Conservation (phyloP, 2,329 filamentous ascomycete genomes). For the Camillea tinctor region DNA sequence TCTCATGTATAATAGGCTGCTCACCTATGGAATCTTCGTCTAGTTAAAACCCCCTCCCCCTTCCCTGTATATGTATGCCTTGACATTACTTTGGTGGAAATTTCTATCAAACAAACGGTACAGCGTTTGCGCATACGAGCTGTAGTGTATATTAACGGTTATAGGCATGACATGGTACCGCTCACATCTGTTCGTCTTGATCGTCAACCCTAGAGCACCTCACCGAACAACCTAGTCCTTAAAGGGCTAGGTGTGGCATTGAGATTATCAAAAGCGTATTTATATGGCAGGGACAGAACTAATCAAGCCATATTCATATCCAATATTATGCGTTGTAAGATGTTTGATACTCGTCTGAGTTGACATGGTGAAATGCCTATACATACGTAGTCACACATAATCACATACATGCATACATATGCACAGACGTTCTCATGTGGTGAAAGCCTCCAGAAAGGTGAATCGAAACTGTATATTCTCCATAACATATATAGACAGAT, state of each 20-base stretch:
- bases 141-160: not conserved
- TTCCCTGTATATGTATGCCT: not conserved
- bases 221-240: not conserved
- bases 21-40: not conserved
- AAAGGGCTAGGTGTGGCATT: not conserved
- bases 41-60: not conserved
- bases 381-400: too few species aligned
- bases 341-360: not conserved
- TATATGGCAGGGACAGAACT: not conserved
- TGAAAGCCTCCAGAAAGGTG: not conserved
- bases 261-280: not conserved
- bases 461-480: too few species aligned
- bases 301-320: not conserved
- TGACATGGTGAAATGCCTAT: not conserved
- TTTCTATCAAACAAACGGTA: not conserved
- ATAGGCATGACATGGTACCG: not conserved
- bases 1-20: not conserved
- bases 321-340: not conserved
- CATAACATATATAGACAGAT: not conserved
- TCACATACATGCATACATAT: not conserved
- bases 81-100: too few species aligned
- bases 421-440: not conserved
- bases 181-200: not conserved
- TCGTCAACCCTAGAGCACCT: not conserved
- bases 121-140: not conserved